phyloP scores from a whole-genome alignment of 1,139 yeast species.

The Lipomyces yarrowii region DNA sequence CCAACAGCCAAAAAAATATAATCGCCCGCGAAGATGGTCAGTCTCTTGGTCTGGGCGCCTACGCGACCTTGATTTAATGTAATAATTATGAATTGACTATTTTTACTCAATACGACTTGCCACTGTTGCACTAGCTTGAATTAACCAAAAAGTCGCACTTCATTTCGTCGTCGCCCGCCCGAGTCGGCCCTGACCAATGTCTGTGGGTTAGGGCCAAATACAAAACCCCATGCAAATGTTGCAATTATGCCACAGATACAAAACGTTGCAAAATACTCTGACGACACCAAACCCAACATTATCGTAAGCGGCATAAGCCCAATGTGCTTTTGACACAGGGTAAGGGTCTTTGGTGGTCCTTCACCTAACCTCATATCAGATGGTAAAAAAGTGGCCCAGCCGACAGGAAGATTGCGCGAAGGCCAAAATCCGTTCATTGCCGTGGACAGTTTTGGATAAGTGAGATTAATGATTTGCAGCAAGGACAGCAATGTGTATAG shows the following conservation, averaged over 20 bases:
- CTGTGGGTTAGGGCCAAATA: not conserved
- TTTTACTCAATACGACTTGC: not conserved
- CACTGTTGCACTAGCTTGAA: not conserved
- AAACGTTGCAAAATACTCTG: not conserved
- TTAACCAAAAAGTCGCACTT: not conserved
- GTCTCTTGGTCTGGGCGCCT: too few relatives aligned
- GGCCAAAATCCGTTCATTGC: too few relatives aligned
- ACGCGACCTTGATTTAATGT: not conserved
- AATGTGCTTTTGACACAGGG: too few relatives aligned
- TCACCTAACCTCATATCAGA: too few relatives aligned
- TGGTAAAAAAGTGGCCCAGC: too few relatives aligned
- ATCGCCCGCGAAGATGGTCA: not conserved
- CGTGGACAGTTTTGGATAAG: too few relatives aligned
- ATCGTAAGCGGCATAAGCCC: not conserved
- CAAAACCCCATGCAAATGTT: not conserved
- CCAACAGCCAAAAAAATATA: not conserved
- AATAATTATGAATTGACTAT: too few relatives aligned
- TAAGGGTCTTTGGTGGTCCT: too few relatives aligned
- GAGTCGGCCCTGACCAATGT: not conserved
- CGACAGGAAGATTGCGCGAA: too few relatives aligned
- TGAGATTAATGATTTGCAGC: too few relatives aligned
- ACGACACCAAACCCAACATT: not conserved
- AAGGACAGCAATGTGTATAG: too few relatives aligned
- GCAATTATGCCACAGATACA: not conserved
- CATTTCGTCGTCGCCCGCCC: too few relatives aligned